Conservation (phyloP, 371 early-diverging fungal genomes). For the Rhizopus sp. region DNA sequence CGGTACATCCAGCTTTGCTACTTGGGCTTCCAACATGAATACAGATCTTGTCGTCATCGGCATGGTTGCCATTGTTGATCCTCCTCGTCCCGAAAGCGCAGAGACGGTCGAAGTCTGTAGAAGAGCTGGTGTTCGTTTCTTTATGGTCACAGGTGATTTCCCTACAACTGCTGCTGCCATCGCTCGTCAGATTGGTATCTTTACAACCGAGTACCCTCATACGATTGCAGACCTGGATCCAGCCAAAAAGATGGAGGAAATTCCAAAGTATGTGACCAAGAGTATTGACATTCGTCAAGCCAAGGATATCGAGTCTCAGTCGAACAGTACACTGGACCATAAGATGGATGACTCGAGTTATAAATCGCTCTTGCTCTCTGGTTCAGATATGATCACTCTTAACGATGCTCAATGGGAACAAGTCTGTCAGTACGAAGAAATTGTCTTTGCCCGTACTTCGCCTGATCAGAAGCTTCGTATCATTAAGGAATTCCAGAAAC, state of each 20-base stretch:
- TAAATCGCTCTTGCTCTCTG: constrained; percentile 53
- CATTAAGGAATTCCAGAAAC: constrained; percentile 69
- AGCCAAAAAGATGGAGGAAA: constrained; percentile 11
- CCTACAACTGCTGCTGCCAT: constrained; percentile 72
- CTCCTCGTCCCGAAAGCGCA: constrained; percentile 69
- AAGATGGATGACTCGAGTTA: not conserved
- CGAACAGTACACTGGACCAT: constrained; percentile 5
- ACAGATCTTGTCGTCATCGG: constrained; percentile 58
- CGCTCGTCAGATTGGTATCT: constrained; percentile 69
- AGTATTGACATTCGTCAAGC: not conserved
- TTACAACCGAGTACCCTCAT: constrained; percentile 44
- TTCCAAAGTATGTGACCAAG: constrained; percentile 17
- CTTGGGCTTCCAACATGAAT: constrained; percentile 29
- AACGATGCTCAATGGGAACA: constrained; percentile 60
- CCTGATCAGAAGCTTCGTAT: constrained; percentile 84
- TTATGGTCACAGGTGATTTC: constrained; percentile 81
- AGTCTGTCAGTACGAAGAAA: constrained; percentile 66
- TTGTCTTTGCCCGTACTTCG: constrained; percentile 85
- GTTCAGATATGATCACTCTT: constrained; percentile 53
- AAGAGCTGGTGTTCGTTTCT: constrained; percentile 71
- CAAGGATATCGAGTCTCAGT: constrained; percentile 10
- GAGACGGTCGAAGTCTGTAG: constrained; percentile 57
- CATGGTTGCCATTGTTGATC: constrained; percentile 71
- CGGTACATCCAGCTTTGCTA: constrained; percentile 29
- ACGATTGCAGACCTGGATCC: constrained; percentile 41